Conservation (phyloP, 2,329 filamentous ascomycete species). For the Phymatotrichopsis omnivora region DNA sequence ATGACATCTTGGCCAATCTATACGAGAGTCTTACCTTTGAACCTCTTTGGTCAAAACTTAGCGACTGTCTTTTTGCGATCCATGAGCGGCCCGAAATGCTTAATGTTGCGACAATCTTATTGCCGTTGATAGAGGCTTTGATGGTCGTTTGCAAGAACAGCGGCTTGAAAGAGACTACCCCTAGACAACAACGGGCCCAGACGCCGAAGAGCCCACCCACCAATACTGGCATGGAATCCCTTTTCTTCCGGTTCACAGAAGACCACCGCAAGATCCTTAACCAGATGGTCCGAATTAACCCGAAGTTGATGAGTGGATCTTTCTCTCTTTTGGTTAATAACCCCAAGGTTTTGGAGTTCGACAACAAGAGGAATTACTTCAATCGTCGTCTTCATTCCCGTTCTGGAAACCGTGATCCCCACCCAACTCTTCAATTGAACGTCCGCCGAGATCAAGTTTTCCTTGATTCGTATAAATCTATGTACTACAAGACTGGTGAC, state of each 20-base stretch:
- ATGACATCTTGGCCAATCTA: conserved; percentile 68
- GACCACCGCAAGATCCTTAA: conserved; percentile 97
- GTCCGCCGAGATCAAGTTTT: conserved; percentile 93
- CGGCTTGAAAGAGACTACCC: conserved; percentile 54
- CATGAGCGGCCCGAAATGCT: conserved; percentile 89
- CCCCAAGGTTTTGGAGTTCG: conserved; percentile 95
- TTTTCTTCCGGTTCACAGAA: conserved; percentile 97
- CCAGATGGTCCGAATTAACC: conserved; percentile 91
- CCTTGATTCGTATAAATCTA: conserved; percentile 94
- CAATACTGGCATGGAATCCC: conserved; percentile 69
- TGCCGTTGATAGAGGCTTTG: conserved; percentile 87
- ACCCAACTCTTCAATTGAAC: conserved; percentile 71
- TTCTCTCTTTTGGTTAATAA: conserved; percentile 96
- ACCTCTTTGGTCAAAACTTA: conserved; percentile 83
- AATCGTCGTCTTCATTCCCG: conserved; percentile 80
- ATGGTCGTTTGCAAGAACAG: conserved; percentile 99
- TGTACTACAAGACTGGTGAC: conserved; percentile 92
- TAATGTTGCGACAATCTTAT: conserved; percentile 88
- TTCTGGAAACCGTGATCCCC: conserved; percentile 58
- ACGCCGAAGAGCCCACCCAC: conserved; percentile 58
- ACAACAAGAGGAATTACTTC: conserved; percentile 99
- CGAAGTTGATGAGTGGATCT: conserved; percentile 96
- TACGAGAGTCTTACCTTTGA: conserved; percentile 89
- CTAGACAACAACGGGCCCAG: conserved; percentile 33
- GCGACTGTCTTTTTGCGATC: conserved; percentile 77